Evolutionary conservation across 2,329 filamentous ascomycete species (phyloP), one percentile per base, ranked within the genome.

Genomic region (Teratosphaeria epicoccoides): DNA sequence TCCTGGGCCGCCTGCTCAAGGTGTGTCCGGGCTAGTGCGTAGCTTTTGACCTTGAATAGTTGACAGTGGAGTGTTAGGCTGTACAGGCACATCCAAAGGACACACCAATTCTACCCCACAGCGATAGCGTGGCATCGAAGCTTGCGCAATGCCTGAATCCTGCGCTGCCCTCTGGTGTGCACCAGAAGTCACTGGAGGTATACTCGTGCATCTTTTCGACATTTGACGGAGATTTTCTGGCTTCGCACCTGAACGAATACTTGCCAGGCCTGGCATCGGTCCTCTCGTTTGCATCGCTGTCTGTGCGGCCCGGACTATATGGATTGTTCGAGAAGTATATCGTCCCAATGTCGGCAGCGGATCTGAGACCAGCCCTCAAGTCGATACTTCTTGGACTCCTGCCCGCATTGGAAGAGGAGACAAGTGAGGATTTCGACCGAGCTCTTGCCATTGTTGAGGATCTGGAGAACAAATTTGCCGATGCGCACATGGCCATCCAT

Each of bases 71-170:
- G 29, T 4, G 20, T 51, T 58, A 94, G 87, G 88, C 91, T 33
- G 77, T 98, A 22, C 93, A 98, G 80, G 82, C 86, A 44, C 87
- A 90, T 57, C 88, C 88, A 23, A 73, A 84, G 44, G 82, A 81
- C 53, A 79, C 83, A 51, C 78, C 81, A 7, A 73, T 82, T 28
- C 83, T 98, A 53, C 91, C 93, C 11, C 83, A 90, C 63, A 95
- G 90, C 71, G 76, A 81, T 17, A 77, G 83, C 52, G 84, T 98
- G 65, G 87, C 93, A 63, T 93, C 94, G 70, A 87, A 91, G 62
- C 77, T 98, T 53, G 87, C 93, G 43, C 93, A 98, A 77, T 98
- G 93, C 66, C 77, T 98, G 59, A 95, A 96, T 67, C 90, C 93
- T 33, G 84, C 87, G 20, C 75, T 98, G 49, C 93, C 93, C 12